A percentile compares a stretch with the other conserved stretches of the same genome.
These are phyloP conservation scores for Porogramme epimiltina DNA, from an alignment of 1,284 basidiomycete genomes.

Conservation along the genomic window DNA sequence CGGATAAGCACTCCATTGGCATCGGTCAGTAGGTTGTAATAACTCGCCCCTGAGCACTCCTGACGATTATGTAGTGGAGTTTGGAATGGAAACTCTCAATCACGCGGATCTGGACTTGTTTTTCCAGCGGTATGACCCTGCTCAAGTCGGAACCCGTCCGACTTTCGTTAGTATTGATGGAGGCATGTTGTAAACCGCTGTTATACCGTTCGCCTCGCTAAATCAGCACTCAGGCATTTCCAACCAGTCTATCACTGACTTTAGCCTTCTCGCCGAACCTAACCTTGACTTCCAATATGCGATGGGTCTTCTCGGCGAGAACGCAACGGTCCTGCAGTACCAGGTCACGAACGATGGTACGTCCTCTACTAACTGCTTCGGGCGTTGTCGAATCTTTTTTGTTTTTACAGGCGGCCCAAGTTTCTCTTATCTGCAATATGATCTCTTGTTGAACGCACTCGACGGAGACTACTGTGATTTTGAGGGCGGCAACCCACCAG, in stretches of 20 bases:
- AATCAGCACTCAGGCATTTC: background rate
- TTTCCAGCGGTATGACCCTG: constrained; percentile 39
- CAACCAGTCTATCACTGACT: background rate
- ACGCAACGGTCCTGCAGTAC: constrained; percentile 44
- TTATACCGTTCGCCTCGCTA: background rate
- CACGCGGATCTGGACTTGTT: constrained; percentile 48
- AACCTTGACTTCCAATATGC: constrained; percentile 47
- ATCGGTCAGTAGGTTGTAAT: constrained; percentile 35
- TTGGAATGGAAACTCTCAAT: constrained; percentile 47
- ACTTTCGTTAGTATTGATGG: constrained; percentile 44
- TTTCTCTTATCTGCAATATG: constrained; percentile 9
- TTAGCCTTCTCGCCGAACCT: constrained; percentile 42
- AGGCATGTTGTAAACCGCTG: background rate
- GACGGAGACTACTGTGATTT: constrained; percentile 58
- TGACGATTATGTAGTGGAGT: constrained; percentile 39
- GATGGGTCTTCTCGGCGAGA: constrained; percentile 39
- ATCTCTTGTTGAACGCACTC: constrained; percentile 48
- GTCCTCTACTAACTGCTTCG: too few species aligned
- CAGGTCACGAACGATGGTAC: constrained; percentile 40
- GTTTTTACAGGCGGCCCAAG: background rate
- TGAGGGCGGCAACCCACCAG: constrained; percentile 39
- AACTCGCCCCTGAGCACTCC: constrained; percentile 25
- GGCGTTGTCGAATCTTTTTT: too few species aligned
- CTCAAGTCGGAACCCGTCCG: constrained; percentile 40
- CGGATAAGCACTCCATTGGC: constrained; percentile 48